These are phyloP conservation scores for Thymus quinquecostatus DNA, from an alignment of 257 asterid genomes.

Conservation along the genomic window DNA sequence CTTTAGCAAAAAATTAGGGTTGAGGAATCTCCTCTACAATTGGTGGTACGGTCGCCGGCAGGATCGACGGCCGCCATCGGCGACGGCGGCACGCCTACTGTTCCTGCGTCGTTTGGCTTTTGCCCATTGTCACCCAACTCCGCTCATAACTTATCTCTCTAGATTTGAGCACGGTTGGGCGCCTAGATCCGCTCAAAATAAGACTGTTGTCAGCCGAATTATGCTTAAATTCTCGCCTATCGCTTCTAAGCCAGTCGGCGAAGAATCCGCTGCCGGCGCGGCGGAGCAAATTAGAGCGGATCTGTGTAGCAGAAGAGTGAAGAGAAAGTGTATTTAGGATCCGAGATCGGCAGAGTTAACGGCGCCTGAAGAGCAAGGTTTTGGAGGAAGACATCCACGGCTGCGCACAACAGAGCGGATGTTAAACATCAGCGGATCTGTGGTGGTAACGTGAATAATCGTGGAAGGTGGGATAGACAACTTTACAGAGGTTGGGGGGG, in stretches of 20 bases:
- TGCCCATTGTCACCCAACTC: no score
- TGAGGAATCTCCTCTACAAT: no score
- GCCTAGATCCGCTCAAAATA: conserved; percentile 12
- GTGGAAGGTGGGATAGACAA: conserved; percentile 43
- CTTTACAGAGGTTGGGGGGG: conserved; percentile 31
- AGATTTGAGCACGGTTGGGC: conserved; percentile 26
- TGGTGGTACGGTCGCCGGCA: no score
- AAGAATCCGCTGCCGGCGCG: conserved; percentile 16
- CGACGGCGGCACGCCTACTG: no score
- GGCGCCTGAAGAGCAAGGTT: conserved; percentile 10
- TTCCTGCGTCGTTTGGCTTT: no score
- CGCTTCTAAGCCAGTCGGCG: conserved; percentile 50
- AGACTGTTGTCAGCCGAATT: conserved; percentile 31
- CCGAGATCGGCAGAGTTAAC: conserved; percentile 32
- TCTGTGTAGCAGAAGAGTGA: conserved; percentile 35
- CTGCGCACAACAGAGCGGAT: conserved; percentile 7
- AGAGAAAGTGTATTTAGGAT: conserved; percentile 53
- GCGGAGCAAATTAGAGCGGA: conserved; percentile 9
- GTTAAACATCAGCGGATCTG: conserved; percentile 20
- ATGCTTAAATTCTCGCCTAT: conserved; percentile 56
- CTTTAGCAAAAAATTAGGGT: no score
- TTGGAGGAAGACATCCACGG: conserved; percentile 11
- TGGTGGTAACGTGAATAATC: conserved; percentile 37
- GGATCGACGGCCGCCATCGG: no score
- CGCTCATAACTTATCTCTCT: not conserved